Base-by-base conservation (phyloP, 1,139 yeast genomes). In the Arxiozyma slooffiae region DNA sequence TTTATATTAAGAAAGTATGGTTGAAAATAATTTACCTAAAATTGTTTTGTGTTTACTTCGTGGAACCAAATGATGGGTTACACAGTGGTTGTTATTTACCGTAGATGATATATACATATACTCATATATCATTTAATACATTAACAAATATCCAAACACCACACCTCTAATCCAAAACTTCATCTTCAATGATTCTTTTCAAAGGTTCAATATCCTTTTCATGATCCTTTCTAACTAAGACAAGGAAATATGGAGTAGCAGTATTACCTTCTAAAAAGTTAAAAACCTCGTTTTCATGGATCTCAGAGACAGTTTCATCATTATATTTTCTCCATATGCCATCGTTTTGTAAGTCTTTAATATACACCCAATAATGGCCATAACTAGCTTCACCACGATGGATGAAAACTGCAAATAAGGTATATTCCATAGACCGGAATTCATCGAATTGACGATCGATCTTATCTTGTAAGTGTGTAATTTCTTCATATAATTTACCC, bases 301-400 rank as follows among this genome's bases (percentile, higher is more conserved):
- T 96, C 58, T 85, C 95, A 0, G 88, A 81, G 18, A 92, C 95
- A 16, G 78, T 76, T 62, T 92, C 97, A 69, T 92, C 98, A 62
- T 92, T 92, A 67, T 92, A 92, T 72, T 87, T 90, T 54, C 97
- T 74, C 78, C 81, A 92, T 36, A 85, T 71, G 4, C 60, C 61
- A 45, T 78, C 77, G 18, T 75, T 73, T 55, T 76, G 76, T 14
- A 82, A 80, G 66, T 92, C 97, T 55, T 79, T 80, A 54, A 92
- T 90, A 64, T 90, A 92, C 17, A 90, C 79, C 97, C 97, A 92
- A 66, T 92, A 92, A 67, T 92, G 98, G 3, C 98, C 98, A 63
- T 86, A 90, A 51, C 89, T 82, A 1, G 96, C 98, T 61, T 89
- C 95, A 7, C 98, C 98, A 50, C 97, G 74, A 67, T 92, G 98